phyloP scores from a whole-genome alignment of 2,329 filamentous ascomycete species.

The Xylaria sp. region DNA sequence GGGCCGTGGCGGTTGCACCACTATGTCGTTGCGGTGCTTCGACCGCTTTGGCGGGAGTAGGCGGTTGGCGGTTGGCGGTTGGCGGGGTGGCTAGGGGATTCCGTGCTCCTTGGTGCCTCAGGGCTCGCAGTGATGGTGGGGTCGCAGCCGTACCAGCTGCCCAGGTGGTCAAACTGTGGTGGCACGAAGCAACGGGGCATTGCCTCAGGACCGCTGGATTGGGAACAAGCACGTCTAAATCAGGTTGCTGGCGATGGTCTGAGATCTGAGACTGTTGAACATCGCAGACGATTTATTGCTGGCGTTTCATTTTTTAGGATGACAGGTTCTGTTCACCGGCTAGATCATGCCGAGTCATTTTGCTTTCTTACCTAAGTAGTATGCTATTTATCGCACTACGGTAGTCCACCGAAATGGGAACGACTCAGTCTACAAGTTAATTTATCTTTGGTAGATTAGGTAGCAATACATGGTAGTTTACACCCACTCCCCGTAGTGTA shows the following conservation, averaged over 20 bases:
- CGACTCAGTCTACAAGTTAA: neutral
- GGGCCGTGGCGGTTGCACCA: conserved; percentile 5
- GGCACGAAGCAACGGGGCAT: conserved; percentile 21
- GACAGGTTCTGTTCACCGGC: conserved; percentile 2
- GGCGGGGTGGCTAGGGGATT: conserved; percentile 17
- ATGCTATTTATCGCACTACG: neutral
- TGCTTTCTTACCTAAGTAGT: neutral
- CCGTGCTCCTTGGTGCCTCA: neutral
- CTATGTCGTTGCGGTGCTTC: conserved; percentile 9
- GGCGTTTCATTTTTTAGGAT: no score
- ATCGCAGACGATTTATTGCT: neutral
- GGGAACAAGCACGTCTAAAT: neutral
- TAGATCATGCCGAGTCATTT: conserved; percentile 9
- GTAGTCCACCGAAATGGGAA: neutral
- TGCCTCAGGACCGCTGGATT: conserved; percentile 9
- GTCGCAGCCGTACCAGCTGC: conserved; percentile 17
- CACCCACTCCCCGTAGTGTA: no score
- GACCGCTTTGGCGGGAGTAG: neutral
- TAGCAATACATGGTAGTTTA: neutral
- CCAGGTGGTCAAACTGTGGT: conserved; percentile 20
- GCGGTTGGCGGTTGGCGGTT: no score
- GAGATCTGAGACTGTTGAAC: neutral
- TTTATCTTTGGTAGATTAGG: neutral
- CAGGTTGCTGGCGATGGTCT: neutral
- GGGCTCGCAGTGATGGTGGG: conserved; percentile 5